Conservation (phyloP, 805 yeast genomes). For the Saccharomycopsis guyanensis region DNA sequence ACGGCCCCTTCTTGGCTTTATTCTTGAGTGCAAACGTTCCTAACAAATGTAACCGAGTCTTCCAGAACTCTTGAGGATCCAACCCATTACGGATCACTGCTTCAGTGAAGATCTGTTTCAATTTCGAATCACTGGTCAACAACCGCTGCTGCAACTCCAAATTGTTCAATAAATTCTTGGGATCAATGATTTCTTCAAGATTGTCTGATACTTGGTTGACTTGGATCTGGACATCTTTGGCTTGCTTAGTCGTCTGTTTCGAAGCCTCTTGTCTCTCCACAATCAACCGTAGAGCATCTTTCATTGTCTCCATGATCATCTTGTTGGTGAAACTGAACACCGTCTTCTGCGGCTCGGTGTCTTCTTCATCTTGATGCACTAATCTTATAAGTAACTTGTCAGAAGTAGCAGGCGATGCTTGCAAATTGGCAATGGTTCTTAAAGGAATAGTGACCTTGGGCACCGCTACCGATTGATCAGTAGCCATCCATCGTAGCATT, state of each 20-base stretch:
- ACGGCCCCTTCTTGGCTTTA: slow-evolving; percentile 85
- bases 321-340: slow-evolving; percentile 63
- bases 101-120: slow-evolving; percentile 75
- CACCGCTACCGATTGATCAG: slow-evolving; percentile 35
- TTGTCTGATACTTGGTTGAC: slow-evolving; percentile 19
- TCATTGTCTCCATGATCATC: slow-evolving; percentile 68
- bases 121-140: slow-evolving; percentile 55
- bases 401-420: slow-evolving; percentile 61
- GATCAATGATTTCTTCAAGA: slow-evolving; percentile 43
- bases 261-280: slow-evolving; percentile 55
- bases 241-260: slow-evolving; percentile 13
- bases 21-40: slow-evolving; percentile 81
- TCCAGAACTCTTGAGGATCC: slow-evolving; percentile 82
- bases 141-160: slow-evolving; percentile 72
- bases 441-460: slow-evolving; percentile 36
- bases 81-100: slow-evolving; percentile 75
- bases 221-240: slow-evolving; percentile 6
- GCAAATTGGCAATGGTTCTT: slow-evolving; percentile 41
- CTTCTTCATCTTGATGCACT: slow-evolving; percentile 35
- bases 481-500: slow-evolving; percentile 49
- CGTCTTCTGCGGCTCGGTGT: slow-evolving; percentile 28
- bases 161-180: slow-evolving; percentile 56
- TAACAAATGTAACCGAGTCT: slow-evolving; percentile 66
- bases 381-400: slow-evolving; percentile 63
- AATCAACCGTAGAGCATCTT: slow-evolving; percentile 57